Conservation (phyloP, 352 stramenopile species). For the Aphanomyces stellatus region DNA sequence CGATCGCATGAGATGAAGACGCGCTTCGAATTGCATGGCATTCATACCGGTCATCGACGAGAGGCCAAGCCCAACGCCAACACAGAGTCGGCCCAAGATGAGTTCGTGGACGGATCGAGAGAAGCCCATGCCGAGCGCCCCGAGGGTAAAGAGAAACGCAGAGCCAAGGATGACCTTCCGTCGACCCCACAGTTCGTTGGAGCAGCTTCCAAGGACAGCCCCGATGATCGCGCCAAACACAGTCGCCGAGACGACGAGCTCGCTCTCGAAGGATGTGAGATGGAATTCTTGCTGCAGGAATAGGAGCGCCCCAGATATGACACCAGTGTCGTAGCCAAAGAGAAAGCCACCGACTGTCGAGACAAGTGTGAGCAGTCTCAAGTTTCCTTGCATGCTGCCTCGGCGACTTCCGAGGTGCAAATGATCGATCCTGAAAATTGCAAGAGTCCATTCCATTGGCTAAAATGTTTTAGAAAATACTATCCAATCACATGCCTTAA, state of each 20-base stretch:
- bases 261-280: slow-evolving; percentile 46
- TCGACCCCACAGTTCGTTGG: slow-evolving; percentile 51
- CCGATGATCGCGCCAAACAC: slow-evolving; percentile 64
- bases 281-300: slow-evolving; percentile 57
- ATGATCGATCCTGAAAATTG: background rate
- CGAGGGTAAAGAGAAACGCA: slow-evolving; percentile 51
- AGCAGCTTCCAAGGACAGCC: slow-evolving; percentile 41
- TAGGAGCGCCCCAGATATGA: slow-evolving; percentile 69
- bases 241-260: slow-evolving; percentile 59
- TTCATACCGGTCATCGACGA: slow-evolving; percentile 49
- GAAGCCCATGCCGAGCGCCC: slow-evolving; percentile 47
- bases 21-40: background rate
- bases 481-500: background rate
- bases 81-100: slow-evolving; percentile 44
- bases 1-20: background rate
- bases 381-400: slow-evolving; percentile 10
- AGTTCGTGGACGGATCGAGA: slow-evolving; percentile 41
- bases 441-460: slow-evolving; percentile 6
- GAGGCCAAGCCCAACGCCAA: slow-evolving; percentile 56
- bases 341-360: slow-evolving; percentile 70
- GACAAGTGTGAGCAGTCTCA: slow-evolving; percentile 58
- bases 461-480: background rate
- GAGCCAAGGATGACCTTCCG: slow-evolving; percentile 55
- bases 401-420: background rate
- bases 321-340: slow-evolving; percentile 76